Evolutionary conservation across 768 basidiomycete genomes (phyloP), one percentile per base, ranked within the genome.

Genomic region (Phaeolepiota aurea): DNA sequence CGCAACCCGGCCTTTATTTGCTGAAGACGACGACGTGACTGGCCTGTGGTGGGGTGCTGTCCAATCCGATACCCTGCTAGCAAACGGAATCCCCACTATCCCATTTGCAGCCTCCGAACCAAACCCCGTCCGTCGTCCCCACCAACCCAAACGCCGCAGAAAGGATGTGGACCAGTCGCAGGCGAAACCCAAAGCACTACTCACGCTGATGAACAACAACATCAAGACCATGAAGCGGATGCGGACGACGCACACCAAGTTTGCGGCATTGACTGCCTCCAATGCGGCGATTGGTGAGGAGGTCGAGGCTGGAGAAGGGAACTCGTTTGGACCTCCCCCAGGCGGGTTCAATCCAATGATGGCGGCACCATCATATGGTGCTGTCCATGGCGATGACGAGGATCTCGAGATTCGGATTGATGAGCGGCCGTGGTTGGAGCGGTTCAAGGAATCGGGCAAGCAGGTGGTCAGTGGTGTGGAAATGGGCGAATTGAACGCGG

Each of bases 11-110:
- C 66, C 52, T 46, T 58, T 59, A 19, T 40, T 53, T 12, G 58
- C 66, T 28, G 65, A 63, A 14, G 62, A 66, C 41, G 65, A 69
- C 34, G 73, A 74, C 31, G 49, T 66, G 2, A 64, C 68, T 4
- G 72, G 79, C 25, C 57, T 81, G 4, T 90, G 87, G 87, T 89
- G 87, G 87, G 67, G 73, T 20, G 81, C 79, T 3, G 69, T 78
- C 25, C 76, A 76, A 48, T 77, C 74, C 2, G 77, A 82, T 48
- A 52, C 65, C 1, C 63, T 87, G 15, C 57, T 85, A 19, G 72
- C 68, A 18, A 82, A 79, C 44, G 84, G 81, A 7, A 62, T 87
- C 18, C 84, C 82, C 3, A 55, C 57, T 13, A 71, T 77, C 25
- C 73, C 63, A 13, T 67, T 58, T 20, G 61, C 56, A 7, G 64